Base-by-base conservation (phyloP, 2,329 filamentous ascomycete species). In the Colletotrichum magnum region DNA sequence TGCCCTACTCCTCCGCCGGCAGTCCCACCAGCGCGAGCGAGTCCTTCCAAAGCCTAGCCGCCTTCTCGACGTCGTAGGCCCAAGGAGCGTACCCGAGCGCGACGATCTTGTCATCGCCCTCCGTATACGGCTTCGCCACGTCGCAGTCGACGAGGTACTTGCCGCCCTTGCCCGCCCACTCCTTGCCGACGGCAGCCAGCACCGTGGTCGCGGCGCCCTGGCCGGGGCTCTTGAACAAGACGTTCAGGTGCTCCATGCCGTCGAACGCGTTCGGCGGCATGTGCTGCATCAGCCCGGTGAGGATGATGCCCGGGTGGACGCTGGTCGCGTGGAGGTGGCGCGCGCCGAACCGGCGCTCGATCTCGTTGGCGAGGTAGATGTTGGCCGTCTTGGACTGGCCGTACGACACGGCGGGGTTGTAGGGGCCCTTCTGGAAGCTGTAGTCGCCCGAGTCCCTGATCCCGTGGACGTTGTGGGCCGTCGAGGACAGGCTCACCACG, bases 151-250 rank as follows among this genome's bases (percentile, higher is more conserved):
- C 77, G 24, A 87, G 72, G 72, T 86, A 87, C 67, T 77, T 79
- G 6, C 84, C 85, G 5, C 84, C 86, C 63, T 77, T 82, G 6
- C 77, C 80, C 72, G 85, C 81, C 78, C 79, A 83, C 15, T 78
- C 80, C 61, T 76, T 78, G 9, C 73, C 77, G 3, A 84, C 72
- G 0, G 83, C 84, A 0, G 83, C 84, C 77, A 78, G 84, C 1
- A 85, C 78, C 3, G 79, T 78, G 4, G 85, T 86, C 1, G 85
- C 82, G 43, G 85, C 85, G 3, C 85, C 85, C 73, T 87, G 86
- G 45, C 78, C 80, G 1, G 78, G 57, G 18, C 64, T 71, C 41
- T 71, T 71, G 54, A 68, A 58, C 1, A 36, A 58, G 50, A 18
- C n/a, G 18, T 69, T 52, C 43, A 64, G 57, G 18, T 51, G 51